Base-by-base conservation (phyloP, 345 rosid genomes). In the Brassica incana region DNA sequence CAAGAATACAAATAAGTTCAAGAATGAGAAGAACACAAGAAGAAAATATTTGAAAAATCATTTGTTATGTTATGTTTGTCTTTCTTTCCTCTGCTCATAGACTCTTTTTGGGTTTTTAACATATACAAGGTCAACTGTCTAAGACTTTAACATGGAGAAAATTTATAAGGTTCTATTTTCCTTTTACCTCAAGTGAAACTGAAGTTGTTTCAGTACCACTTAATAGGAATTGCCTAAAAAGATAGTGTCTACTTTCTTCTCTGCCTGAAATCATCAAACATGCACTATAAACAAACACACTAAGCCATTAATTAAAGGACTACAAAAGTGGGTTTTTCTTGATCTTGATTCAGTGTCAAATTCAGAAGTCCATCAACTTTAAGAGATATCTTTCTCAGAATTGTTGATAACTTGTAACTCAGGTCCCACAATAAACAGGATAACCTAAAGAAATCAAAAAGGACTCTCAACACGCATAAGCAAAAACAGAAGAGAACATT, bases 191-290 rank as follows among this genome's bases (percentile, higher is more conserved):
- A 68, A 91, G 90, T 97, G 94, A 95, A 0, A 91, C 99, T 68
- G 99, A 91, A 72, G 97, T 92, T 66, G 98, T 91, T 86, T 95
- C 98, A 84, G 96, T 91, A 63, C 99, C 97, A 50, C 98, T 90
- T 85, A 95, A 95, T 40, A 92, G 83, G 88, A 92, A 91, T 36
- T 91, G 98, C 56, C 99, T 98, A 67, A 90, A 76, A 92, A 95
- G 82, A 92, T 90, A 77, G 99, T 95, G 83, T 95, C 99, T 70
- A 98, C 98, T 25, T 83, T 84, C 78, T 91, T 95, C 77, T 92
- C 97, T 45, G 93, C 89, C 97, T 92, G 90, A 71, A 81, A 85
- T 83, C 80, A 72, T 67, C 78, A 84, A 69, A 75, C 38, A 73
- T 0, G 6, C 43, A 65, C 15, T 40, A 65, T 0, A 11, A 40